Evolutionary conservation across 345 rosid genomes (phyloP).

Genomic region (Brassica nigra): DNA sequence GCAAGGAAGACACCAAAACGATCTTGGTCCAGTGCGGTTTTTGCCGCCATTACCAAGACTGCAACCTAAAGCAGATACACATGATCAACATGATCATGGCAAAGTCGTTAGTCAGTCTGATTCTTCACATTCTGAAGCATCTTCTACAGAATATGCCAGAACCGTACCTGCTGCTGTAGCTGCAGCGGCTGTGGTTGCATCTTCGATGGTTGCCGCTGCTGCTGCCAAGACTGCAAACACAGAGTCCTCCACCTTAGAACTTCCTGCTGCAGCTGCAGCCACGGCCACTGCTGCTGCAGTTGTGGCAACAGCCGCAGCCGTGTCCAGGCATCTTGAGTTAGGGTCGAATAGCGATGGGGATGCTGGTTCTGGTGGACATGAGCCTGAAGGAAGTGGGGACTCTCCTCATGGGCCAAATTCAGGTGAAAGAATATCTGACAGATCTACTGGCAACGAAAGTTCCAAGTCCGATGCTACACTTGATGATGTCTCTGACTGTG

Average conservation of each 20-base stretch:
- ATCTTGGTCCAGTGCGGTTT: constrained; percentile 41
- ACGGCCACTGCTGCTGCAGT: constrained; percentile 95
- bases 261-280: constrained; percentile 96
- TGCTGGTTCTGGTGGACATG: constrained; percentile 46
- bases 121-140: constrained; percentile 51
- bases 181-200: constrained; percentile 95
- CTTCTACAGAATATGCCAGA: constrained; percentile 39
- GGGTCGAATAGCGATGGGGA: constrained; percentile 59
- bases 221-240: constrained; percentile 61
- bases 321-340: constrained; percentile 62
- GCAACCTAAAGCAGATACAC: constrained; percentile 39
- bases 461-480: constrained; percentile 60
- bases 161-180: constrained; percentile 79
- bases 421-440: constrained; percentile 67
- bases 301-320: constrained; percentile 85
- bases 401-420: constrained; percentile 43
- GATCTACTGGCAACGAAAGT: constrained; percentile 60
- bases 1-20: constrained; percentile 28
- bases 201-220: constrained; percentile 93
- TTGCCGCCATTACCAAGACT: constrained; percentile 63
- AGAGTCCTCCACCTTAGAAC: constrained; percentile 51
- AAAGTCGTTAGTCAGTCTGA: constrained; percentile 39
- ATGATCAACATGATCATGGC: constrained; percentile 36
- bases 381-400: constrained; percentile 42
- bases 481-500: constrained; percentile 81